Percentiles rank a stretch among this genome's conserved stretches.
These are phyloP conservation scores for Aureobasidium lini DNA, from an alignment of 2,329 filamentous ascomycete species.

Conservation along the genomic window DNA sequence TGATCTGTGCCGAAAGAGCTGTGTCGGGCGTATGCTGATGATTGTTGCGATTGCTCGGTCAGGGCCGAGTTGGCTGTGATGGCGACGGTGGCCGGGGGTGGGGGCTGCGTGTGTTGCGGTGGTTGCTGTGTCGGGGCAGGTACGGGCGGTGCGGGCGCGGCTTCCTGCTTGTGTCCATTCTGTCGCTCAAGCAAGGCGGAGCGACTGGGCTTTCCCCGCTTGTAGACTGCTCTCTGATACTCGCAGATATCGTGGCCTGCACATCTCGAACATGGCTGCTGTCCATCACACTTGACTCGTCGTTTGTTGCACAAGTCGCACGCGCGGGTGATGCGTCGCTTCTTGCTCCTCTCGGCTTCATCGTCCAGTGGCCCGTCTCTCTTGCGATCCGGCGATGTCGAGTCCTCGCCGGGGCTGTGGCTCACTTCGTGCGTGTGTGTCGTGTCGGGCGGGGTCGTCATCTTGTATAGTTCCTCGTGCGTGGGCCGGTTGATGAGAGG, in stretches of 20 bases:
- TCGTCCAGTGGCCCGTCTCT: conserved; percentile 2
- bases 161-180: conserved; percentile 12
- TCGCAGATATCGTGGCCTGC: conserved; percentile 12
- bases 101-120: neutral
- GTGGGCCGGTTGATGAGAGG: neutral
- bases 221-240: conserved; percentile 12
- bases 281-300: conserved; percentile 10
- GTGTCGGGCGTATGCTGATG: neutral
- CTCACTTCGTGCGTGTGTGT: neutral
- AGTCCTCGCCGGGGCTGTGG: conserved; percentile 3
- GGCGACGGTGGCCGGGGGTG: neutral
- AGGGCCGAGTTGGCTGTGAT: neutral
- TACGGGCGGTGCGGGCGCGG: neutral
- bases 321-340: conserved; percentile 11
- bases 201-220: conserved; percentile 13
- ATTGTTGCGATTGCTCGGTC: neutral
- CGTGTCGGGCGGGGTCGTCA: conserved; percentile 4
- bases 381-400: conserved; percentile 8
- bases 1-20: conserved; percentile 7
- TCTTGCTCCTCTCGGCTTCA: conserved; percentile 7
- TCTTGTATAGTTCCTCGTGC: neutral
- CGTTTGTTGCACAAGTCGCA: conserved; percentile 15
- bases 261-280: conserved; percentile 12
- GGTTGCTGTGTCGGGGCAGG: neutral
- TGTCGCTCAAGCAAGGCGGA: conserved; percentile 11